phyloP scores from a whole-genome alignment of 2,329 filamentous ascomycete species.

The Fusarium tjaetaba region DNA sequence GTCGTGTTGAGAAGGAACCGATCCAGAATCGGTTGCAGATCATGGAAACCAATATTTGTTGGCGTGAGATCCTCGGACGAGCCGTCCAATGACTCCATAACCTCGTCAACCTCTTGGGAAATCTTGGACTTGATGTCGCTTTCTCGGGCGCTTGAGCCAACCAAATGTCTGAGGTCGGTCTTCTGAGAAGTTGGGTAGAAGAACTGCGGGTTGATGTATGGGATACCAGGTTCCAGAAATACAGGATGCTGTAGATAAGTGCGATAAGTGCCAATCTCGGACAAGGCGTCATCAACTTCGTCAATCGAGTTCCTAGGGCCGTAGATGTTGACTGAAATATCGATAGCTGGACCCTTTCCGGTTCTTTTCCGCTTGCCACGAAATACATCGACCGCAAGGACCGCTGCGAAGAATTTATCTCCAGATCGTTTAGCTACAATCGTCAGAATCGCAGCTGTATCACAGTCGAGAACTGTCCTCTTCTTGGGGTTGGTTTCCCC shows the following conservation, averaged over 20 bases:
- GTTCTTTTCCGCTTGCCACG: not conserved
- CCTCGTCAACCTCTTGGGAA: not conserved
- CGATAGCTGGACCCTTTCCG: rapidly evolving
- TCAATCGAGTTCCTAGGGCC: rapidly evolving
- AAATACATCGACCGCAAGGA: rapidly evolving
- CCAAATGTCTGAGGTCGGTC: not conserved
- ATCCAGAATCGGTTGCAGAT: not conserved
- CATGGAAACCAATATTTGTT: rapidly evolving
- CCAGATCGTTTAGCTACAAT: rapidly evolving
- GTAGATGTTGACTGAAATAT: not conserved
- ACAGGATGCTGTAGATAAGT: not conserved
- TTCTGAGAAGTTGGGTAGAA: not conserved
- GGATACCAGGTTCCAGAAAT: not conserved
- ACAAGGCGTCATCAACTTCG: not conserved
- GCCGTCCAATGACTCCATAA: not conserved
- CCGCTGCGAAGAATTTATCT: not conserved
- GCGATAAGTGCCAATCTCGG: not conserved
- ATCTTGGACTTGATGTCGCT: rapidly evolving
- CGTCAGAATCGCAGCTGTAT: not conserved
- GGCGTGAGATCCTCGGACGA: rapidly evolving
- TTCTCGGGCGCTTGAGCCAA: not conserved
- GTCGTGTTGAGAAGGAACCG: rapidly evolving
- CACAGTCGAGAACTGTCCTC: not conserved
- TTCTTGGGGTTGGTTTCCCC: not conserved
- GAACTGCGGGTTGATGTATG: not conserved